Evolutionary conservation across 2,329 filamentous ascomycete species (phyloP), one percentile per base, ranked within the genome.

Genomic region (Karstenula rhodostoma): DNA sequence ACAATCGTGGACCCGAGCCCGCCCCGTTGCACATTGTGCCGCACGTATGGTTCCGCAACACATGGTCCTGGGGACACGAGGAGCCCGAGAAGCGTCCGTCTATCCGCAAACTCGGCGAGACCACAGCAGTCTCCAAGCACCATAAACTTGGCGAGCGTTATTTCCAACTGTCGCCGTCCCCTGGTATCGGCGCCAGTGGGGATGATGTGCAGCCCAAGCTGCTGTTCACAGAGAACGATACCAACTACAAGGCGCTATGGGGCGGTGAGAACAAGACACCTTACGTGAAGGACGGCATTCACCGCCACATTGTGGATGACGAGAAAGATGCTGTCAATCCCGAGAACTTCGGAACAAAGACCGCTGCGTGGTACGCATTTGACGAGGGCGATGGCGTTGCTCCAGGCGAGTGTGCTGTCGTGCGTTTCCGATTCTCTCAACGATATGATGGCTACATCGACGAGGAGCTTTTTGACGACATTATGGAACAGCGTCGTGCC

Each of bases 11-110:
- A 17, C 91, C 93, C 7, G 92, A 97, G 56, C 88, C 92, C 15
- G 94, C 95, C 15, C 94, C 93, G 23, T 82, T 98, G 57, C 95
- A 98, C 78, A 97, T 98, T 72, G 83, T 97, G 46, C 94, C 94
- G 9, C 95, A 98, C 62, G 88, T 97, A 55, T 97, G 94, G 93
- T 98, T 97, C 83, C 89, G 94, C 66, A 98, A 98, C 78, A 97
- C 94, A 3, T 98, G 95, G 95, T 87, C 91, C 42, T 98, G 94
- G 94, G 94, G 94, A 23, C 87, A 90, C 64, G 92, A 97, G 73
- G 77, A 87, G 12, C 82, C 84, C 32, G 87, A 90, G 53, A 89
- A 89, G 76, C 97, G 96, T 80, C 95, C 94, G 0, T 87, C 84
- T n/a, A 90, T 97, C 63, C 82, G 84, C 54, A 84, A 88, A 64